phyloP scores from a whole-genome alignment of 257 asterid genomes.

The Hygrophila difformis region DNA sequence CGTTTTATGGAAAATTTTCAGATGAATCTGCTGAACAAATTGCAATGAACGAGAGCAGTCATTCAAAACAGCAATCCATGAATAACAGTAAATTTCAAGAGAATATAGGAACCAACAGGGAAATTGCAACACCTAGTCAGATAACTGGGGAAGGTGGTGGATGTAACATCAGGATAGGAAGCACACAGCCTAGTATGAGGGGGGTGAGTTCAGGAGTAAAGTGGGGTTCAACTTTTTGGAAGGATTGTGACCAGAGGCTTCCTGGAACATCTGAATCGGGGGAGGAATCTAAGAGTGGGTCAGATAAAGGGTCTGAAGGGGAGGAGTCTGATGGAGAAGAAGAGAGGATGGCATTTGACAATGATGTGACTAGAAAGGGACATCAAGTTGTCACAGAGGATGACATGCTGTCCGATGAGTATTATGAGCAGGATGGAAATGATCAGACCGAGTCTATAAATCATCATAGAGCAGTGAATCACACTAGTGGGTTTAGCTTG shows the following conservation, averaged over 20 bases:
- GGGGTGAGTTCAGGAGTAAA: constrained; percentile 38
- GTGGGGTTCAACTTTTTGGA: constrained; percentile 91
- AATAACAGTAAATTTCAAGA: constrained; percentile 28
- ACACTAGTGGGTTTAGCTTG: constrained; percentile 41
- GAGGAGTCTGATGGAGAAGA: constrained; percentile 58
- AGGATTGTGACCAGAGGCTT: constrained; percentile 55
- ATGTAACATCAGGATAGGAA: constrained; percentile 22
- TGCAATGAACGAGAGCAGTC: constrained; percentile 40
- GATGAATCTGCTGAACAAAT: constrained; percentile 39
- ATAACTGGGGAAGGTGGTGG: constrained; percentile 33
- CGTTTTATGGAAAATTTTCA: constrained; percentile 46
- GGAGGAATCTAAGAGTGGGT: constrained; percentile 84
- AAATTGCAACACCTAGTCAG: constrained; percentile 33
- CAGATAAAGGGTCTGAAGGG: constrained; percentile 87
- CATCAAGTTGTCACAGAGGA: constrained; percentile 57
- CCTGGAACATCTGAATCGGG: constrained; percentile 59
- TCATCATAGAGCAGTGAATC: constrained; percentile 46
- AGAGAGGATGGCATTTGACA: constrained; percentile 46
- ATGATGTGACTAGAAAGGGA: constrained; percentile 41
- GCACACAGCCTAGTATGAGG: constrained; percentile 36
- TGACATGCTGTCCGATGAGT: constrained; percentile 96
- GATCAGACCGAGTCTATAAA: constrained; percentile 61
- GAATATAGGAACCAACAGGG: constrained; percentile 28
- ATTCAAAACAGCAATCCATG: constrained; percentile 30
- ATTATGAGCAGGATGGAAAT: constrained; percentile 95